Conservation (phyloP, 129 eudicot genomes). For the Daucus carota region DH1_v3.0 NC_030389.2:23062001-23062500, state of each 20-base stretch:
- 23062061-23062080: too few relatives aligned
- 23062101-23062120: neutral
- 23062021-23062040: too few relatives aligned
- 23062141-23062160: neutral
- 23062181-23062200: neutral
- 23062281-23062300: neutral
- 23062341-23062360: too few relatives aligned
- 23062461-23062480: constrained; percentile 62
- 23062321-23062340: neutral
- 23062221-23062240: neutral
- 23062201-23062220: neutral
- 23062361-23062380: constrained; percentile 30
- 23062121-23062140: neutral
- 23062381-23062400: constrained; percentile 63
- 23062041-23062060: too few relatives aligned
- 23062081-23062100: neutral
- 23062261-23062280: neutral
- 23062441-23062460: constrained; percentile 65
- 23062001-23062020: constrained; percentile 4
- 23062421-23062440: constrained; percentile 37
- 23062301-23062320: neutral
- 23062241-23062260: neutral
- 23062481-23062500: constrained; percentile 21
- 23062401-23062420: constrained; percentile 62
- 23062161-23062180: neutral